These are phyloP conservation scores for Gillenia trifoliata DNA, from an alignment of 306 rosid genomes.

Conservation along the genomic window DNA sequence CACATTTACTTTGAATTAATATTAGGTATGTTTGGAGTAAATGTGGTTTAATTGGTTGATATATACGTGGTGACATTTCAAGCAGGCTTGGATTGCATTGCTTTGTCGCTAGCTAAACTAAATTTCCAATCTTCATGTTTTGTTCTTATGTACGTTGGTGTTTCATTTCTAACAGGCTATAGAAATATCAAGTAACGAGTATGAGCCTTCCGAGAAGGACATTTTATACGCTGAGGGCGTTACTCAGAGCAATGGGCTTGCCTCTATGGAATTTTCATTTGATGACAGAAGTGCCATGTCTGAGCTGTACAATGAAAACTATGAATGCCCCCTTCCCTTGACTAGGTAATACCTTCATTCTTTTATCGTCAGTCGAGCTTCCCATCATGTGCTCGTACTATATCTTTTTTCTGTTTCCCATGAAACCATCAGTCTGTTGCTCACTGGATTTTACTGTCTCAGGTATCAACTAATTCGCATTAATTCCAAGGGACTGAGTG, in stretches of 20 bases:
- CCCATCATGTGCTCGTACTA: not conserved
- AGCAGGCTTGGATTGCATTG: slow-evolving; percentile 6
- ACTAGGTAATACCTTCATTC: slow-evolving; percentile 51
- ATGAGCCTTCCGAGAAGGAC: slow-evolving; percentile 83
- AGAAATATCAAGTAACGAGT: slow-evolving; percentile 87
- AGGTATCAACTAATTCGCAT: slow-evolving; percentile 79
- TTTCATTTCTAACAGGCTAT: slow-evolving; percentile 54
- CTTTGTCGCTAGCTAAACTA: not conserved
- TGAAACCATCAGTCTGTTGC: slow-evolving; percentile 12
- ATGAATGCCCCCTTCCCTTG: slow-evolving; percentile 50
- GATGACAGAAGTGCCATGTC: slow-evolving; percentile 86
- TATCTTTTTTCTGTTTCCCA: slow-evolving; percentile 15
- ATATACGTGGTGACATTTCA: not conserved
- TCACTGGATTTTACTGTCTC: slow-evolving; percentile 16
- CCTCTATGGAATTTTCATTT: slow-evolving; percentile 78
- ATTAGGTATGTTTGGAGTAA: not conserved
- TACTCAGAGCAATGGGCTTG: slow-evolving; percentile 82
- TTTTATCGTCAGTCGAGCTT: slow-evolving; percentile 10
- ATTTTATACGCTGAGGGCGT: slow-evolving; percentile 81
- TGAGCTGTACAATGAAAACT: slow-evolving; percentile 61
- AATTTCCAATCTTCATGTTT: not conserved
- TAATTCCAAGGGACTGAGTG: slow-evolving; percentile 69
- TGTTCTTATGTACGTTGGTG: slow-evolving; percentile 3
- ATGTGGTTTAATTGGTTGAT: not conserved
- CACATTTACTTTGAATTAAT: not conserved